Evolutionary conservation across 2,329 filamentous ascomycete species (phyloP).

Genomic region (Aurifilum marmelostoma): DNA sequence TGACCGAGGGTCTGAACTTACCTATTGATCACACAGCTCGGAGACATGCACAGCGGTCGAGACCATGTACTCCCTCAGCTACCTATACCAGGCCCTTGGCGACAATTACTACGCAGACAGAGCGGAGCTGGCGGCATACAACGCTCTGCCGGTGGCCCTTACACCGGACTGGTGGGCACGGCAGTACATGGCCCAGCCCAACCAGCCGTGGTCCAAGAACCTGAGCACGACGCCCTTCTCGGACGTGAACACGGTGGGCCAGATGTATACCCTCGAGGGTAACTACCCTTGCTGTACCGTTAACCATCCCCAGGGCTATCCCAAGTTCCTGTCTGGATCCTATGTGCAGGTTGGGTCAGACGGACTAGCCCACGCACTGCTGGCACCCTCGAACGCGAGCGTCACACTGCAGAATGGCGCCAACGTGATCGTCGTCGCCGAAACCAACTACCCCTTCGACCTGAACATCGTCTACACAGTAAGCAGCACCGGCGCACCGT

Average conservation of each 20-base stretch:
- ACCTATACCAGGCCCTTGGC: constrained; percentile 21
- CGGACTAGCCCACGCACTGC: constrained; percentile 46
- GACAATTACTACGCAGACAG: constrained; percentile 20
- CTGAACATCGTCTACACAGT: constrained; percentile 38
- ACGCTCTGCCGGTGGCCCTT: constrained; percentile 17
- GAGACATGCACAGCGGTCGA: constrained; percentile 24
- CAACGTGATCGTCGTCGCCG: constrained; percentile 45
- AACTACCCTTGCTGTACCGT: constrained; percentile 26
- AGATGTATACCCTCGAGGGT: constrained; percentile 27
- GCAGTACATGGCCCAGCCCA: constrained; percentile 22
- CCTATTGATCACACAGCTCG: neutral
- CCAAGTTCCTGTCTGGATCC: constrained; percentile 22
- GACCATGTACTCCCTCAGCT: constrained; percentile 26
- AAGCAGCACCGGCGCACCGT: constrained; percentile 35
- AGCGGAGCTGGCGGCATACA: constrained; percentile 22
- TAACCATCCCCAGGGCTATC: constrained; percentile 25
- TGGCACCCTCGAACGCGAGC: constrained; percentile 49
- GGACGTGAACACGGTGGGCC: constrained; percentile 23
- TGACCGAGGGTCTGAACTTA: neutral
- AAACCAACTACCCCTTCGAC: constrained; percentile 51
- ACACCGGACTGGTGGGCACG: constrained; percentile 22
- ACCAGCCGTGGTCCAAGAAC: constrained; percentile 23
- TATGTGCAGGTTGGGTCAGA: constrained; percentile 11
- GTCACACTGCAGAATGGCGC: constrained; percentile 42
- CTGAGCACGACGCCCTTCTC: constrained; percentile 23